Base-by-base conservation (phyloP, 2,329 filamentous ascomycete genomes). In the Stenocarpella maydis region DNA sequence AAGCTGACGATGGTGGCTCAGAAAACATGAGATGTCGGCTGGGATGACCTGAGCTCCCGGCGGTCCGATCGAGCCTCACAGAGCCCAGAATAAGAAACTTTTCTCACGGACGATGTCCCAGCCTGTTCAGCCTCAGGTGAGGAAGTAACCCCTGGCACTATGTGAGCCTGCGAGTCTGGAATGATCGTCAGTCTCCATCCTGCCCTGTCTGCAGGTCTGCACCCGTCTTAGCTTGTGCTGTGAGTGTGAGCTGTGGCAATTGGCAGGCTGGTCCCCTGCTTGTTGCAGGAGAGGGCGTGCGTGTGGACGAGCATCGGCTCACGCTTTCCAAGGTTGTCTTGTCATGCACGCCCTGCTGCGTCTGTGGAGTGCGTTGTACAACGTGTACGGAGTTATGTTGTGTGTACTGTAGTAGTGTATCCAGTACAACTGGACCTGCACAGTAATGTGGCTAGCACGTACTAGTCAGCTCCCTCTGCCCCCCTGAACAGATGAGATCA, bases 1-100 rank as follows among this genome's bases (percentile, higher is more conserved):
- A 68, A 49, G 60, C 53, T 65, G 54, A 69, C 68, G 58, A 68
- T 64, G 69, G 54, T 54, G 61, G 15, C 49, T 66, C 60, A 47
- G 37, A 70, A n/a, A 70, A 68, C 67, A 71, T 53, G 67, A 71
- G 69, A 71, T 69, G 34, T 34, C 52, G 24, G 37, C 60, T 68
- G 50, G 55, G 55, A 60, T 63, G 54, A 47, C 45, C 53, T 41
- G 34, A 54, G 53, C 28, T 37, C 28, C 61, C 21, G 54, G 21
- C 49, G 47, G 21, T 24, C 47, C 63, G 37, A 12, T 21, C 49
- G 34, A 24, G 49, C 63, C 37, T 45, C 41, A 26, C 21, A 19
- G 34, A 54, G 26, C 49, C 39, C 41, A 17, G 19, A 17, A 50
- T 28, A 17, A 37, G 19, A 49, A 15, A 45, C 21, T n/a, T 39